Evolutionary conservation across 2,329 filamentous ascomycete genomes (phyloP), one percentile per base, ranked within the genome.

Genomic region (Tolypocladium tundrense): DNA sequence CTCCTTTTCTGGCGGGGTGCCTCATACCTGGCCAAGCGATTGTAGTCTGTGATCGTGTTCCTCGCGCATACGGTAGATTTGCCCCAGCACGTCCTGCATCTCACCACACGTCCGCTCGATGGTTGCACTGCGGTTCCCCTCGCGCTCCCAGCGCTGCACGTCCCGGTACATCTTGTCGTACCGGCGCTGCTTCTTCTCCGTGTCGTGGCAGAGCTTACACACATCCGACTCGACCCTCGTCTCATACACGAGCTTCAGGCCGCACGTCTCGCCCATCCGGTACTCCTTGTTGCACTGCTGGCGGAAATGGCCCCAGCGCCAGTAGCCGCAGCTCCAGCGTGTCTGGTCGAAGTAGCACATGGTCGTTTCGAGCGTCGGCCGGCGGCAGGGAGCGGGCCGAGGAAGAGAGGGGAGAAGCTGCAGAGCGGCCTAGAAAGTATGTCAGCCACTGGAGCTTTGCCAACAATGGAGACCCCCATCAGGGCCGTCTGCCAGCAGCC

Each of bases 261-360:
- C 93, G 75, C 93, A 97, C 42, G 93, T 97, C 79, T 97, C 93
- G 68, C 93, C 93, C 64, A 90, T 96, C 64, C 93, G 89, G 77
- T 96, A 95, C 73, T 97, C 93, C 75, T 91, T 91, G 73, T 88
- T 87, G 81, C 93, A 97, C 72, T 96, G 92, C 73, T 92, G 84
- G 64, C 89, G 86, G 79, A 97, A 97, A 76, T 88, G 88, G 64
- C 90, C 89, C 92, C 92, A 97, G 74, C 91, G 91, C 87, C 88
- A 96, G 81, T 91, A 93, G 69, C 89, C 88, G 77, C 93, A 97
- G 59, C 74, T 74, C 82, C 89, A 96, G 66, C 85, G 83, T 72
- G 88, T 91, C 75, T 93, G 88, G 69, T 97, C 91, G 79, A 92
- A 97, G 80, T 94, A 97, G 79, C 93, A 97, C 93, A 97, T 96